Evolutionary conservation across 306 rosid species (phyloP).

Genomic region (Trifolium subterraneum): DNA sequence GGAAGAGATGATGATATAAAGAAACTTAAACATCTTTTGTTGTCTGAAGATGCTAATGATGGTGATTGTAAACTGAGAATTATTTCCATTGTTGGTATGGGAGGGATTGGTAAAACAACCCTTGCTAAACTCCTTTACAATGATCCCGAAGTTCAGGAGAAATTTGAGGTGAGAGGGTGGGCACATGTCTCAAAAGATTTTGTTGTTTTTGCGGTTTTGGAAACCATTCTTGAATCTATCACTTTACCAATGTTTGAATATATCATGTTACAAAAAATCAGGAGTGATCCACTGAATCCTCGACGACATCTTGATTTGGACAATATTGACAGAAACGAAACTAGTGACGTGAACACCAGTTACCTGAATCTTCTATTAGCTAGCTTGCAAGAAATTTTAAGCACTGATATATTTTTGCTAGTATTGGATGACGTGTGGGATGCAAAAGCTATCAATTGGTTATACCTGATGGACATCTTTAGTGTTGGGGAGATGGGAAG

Average conservation of each 20-base stretch:
- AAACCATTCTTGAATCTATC: too few relatives aligned
- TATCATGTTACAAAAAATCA: conserved; percentile 7
- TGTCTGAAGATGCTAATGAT: not conserved
- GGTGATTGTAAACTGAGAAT: not conserved
- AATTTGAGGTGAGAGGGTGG: conserved; percentile 33
- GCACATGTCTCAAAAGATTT: not conserved
- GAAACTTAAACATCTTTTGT: conserved; percentile 20
- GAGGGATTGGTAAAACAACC: conserved; percentile 44
- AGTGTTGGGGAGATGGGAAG: not conserved
- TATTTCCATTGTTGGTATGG: conserved; percentile 16
- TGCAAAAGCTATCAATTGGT: conserved; percentile 41
- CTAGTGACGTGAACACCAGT: not conserved
- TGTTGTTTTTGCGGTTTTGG: conserved; percentile 18
- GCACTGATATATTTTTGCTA: conserved; percentile 26
- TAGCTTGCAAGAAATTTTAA: not conserved
- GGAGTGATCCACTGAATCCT: not conserved
- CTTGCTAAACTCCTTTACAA: conserved; percentile 42
- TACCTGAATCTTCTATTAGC: not conserved
- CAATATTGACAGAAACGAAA: not conserved
- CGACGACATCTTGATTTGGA: not conserved
- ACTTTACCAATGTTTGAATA: too few relatives aligned
- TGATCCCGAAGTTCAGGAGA: not conserved
- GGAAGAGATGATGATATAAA: conserved; percentile 43
- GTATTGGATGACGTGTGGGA: conserved; percentile 54
- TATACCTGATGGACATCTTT: not conserved